Conservation (phyloP, 2,329 filamentous ascomycete genomes). For the Metarhizium brunneum region DNA sequence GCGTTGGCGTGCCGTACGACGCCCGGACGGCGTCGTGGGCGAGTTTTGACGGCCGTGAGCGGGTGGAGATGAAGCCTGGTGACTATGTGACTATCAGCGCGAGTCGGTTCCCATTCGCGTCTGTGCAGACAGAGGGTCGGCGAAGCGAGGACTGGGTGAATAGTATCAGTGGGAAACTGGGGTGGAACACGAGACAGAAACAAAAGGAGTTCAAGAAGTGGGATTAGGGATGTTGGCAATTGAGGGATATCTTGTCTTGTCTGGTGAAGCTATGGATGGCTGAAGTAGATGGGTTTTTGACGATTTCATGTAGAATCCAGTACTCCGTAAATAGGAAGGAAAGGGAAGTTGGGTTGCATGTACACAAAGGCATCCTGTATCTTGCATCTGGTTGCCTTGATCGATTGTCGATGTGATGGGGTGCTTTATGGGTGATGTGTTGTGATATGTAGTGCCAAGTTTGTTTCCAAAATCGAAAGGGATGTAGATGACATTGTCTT, state of each 20-base stretch:
- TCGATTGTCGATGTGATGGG: too few species aligned
- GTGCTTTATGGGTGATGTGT: too few species aligned
- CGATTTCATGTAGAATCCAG: too few species aligned
- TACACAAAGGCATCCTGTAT: too few species aligned
- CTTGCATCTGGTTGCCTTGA: too few species aligned
- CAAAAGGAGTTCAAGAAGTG: slow-evolving; percentile 54
- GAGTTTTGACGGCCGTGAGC: slow-evolving; percentile 92
- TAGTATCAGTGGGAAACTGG: slow-evolving; percentile 67
- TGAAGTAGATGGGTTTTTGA: too few species aligned
- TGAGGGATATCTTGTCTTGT: not conserved
- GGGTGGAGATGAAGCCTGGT: slow-evolving; percentile 66
- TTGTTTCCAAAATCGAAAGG: too few species aligned
- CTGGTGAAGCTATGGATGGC: not conserved
- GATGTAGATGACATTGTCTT: too few species aligned
- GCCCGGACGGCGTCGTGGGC: slow-evolving; percentile 87
- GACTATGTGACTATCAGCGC: slow-evolving; percentile 83
- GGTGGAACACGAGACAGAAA: slow-evolving; percentile 73
- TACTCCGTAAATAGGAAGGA: too few species aligned
- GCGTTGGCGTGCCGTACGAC: slow-evolving; percentile 90
- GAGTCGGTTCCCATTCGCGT: slow-evolving; percentile 71
- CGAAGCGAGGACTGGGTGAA: slow-evolving; percentile 74
- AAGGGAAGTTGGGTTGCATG: too few species aligned
- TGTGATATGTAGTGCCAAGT: too few species aligned
- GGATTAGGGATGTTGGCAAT: slow-evolving; percentile 19
- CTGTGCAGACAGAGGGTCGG: slow-evolving; percentile 59